A percentile compares a stretch with the other conserved stretches of the same genome.
These are phyloP conservation scores for Bretschneidera sinensis DNA, from an alignment of 345 rosid species.

Conservation along the genomic window DNA sequence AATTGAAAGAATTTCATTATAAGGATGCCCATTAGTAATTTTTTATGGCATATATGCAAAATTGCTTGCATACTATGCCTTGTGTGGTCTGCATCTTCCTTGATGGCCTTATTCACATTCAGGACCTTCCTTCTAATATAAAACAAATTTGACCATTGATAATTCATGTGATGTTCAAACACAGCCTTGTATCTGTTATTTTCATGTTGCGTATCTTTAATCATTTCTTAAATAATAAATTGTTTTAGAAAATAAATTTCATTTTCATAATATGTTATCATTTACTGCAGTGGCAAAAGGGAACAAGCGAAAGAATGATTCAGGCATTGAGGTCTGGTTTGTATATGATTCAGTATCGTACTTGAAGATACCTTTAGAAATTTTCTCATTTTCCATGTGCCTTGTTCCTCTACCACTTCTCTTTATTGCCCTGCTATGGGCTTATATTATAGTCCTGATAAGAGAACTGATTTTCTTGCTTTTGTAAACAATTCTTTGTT, in stretches of 20 bases:
- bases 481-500: too few relatives aligned
- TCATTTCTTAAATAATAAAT: background rate
- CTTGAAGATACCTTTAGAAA: background rate
- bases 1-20: background rate
- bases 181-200: background rate
- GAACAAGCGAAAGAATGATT: constrained; percentile 83
- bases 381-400: background rate
- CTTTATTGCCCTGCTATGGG: background rate
- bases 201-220: background rate
- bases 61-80: background rate
- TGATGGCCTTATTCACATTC: background rate
- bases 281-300: constrained; percentile 66
- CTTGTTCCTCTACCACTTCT: background rate
- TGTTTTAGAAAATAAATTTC: background rate
- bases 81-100: background rate
- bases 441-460: too few relatives aligned
- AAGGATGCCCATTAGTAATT: background rate
- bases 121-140: background rate
- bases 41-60: background rate
- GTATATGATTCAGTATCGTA: constrained; percentile 8
- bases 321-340: constrained; percentile 72
- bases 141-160: background rate
- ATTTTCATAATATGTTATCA: background rate
- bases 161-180: too few relatives aligned
- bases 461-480: too few relatives aligned